phyloP scores from a whole-genome alignment of 192 early-diverging fungal genomes.

The Coemansia brasiliensis region DNA sequence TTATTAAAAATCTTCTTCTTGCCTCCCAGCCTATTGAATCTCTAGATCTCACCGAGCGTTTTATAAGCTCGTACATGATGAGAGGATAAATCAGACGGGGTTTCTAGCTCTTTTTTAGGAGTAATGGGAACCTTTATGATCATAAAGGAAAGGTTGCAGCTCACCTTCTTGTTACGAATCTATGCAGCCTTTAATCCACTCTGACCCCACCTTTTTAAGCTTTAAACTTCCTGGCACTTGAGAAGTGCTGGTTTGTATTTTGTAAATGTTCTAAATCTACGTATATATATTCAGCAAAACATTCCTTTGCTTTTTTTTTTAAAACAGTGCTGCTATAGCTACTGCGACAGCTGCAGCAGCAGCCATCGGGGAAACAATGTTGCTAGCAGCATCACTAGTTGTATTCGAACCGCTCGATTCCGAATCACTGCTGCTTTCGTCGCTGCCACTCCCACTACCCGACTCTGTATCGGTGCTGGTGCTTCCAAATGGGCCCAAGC shows the following conservation, averaged over 20 bases:
- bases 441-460: background rate
- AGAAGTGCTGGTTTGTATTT: no score
- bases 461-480: background rate
- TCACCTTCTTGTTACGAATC: slow-evolving; percentile 34
- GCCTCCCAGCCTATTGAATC: background rate
- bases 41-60: slow-evolving; percentile 46
- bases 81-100: slow-evolving; percentile 1
- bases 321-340: slow-evolving; percentile 19
- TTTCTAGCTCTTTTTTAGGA: background rate
- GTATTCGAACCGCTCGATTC: background rate
- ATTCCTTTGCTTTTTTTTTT: background rate
- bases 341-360: slow-evolving; percentile 14
- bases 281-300: background rate
- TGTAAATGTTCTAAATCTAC: background rate
- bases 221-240: no score
- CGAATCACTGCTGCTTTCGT: background rate
- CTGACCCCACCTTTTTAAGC: slow-evolving; percentile 24
- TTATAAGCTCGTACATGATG: slow-evolving; percentile 36
- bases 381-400: background rate
- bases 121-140: slow-evolving; percentile 5
- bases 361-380: background rate
- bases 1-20: background rate
- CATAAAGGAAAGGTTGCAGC: slow-evolving; percentile 27
- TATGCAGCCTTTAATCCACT: slow-evolving; percentile 31
- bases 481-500: background rate